phyloP scores from a whole-genome alignment of 2,329 filamentous ascomycete species.

The Botrytis byssoidea region DNA sequence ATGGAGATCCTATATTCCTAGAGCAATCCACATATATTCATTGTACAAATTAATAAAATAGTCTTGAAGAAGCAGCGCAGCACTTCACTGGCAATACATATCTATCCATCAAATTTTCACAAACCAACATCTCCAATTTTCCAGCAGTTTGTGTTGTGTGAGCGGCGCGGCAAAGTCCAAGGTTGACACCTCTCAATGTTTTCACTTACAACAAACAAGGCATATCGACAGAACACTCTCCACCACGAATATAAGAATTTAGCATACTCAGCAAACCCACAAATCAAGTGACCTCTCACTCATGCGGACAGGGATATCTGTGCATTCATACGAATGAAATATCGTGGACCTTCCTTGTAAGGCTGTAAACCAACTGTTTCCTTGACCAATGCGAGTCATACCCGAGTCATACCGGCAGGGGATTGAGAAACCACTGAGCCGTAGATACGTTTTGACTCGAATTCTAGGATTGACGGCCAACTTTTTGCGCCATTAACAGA shows the following conservation, averaged over 20 bases:
- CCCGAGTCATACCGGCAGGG: not conserved
- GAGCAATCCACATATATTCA: constrained; percentile 1
- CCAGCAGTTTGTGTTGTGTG: not conserved
- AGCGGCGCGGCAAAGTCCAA: not conserved
- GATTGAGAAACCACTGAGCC: not conserved
- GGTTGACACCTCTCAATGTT: not conserved
- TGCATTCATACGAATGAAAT: not conserved
- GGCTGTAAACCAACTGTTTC: constrained; percentile 10
- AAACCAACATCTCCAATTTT: not conserved
- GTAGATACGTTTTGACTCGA: not conserved
- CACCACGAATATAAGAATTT: not conserved
- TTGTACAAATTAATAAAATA: constrained; percentile 4
- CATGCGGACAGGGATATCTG: constrained; percentile 10
- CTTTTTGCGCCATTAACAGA: not conserved
- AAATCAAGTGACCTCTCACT: constrained; percentile 8
- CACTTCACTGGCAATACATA: not conserved
- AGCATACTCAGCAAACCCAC: not conserved
- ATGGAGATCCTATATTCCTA: not conserved
- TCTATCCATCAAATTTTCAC: not conserved
- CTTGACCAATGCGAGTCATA: constrained; percentile 11
- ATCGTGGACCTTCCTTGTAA: constrained; percentile 15
- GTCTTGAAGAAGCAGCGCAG: not conserved
- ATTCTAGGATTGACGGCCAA: not conserved
- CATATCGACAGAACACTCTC: not conserved
- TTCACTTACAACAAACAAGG: not conserved